Evolutionary conservation across 345 rosid genomes (phyloP).

Genomic region (Litchi chinensis): DNA sequence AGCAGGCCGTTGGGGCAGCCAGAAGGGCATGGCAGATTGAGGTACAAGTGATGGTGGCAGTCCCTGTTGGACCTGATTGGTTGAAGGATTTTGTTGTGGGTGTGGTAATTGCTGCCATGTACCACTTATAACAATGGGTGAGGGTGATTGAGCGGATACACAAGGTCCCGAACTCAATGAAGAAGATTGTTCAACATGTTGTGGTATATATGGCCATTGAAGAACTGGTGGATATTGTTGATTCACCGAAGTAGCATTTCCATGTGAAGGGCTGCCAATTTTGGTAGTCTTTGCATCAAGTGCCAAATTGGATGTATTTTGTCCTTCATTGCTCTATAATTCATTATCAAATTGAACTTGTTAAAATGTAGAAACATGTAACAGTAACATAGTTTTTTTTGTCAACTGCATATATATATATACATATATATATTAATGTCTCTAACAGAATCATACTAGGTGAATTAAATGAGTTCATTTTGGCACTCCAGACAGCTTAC

Average conservation of each 20-base stretch:
- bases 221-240: constrained; percentile 30
- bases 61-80: constrained; percentile 23
- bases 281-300: constrained; percentile 21
- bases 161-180: constrained; percentile 24
- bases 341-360: constrained; percentile 16
- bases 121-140: constrained; percentile 1
- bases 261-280: constrained; percentile 25
- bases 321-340: constrained; percentile 31
- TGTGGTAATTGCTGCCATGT: constrained; percentile 25
- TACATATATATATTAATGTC: neutral
- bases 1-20: constrained; percentile 32
- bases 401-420: no score
- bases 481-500: neutral
- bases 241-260: constrained; percentile 14
- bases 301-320: constrained; percentile 15
- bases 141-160: constrained; percentile 23
- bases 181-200: constrained; percentile 27
- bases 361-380: constrained; percentile 1
- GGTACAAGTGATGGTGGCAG: constrained; percentile 13
- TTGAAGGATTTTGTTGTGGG: constrained; percentile 16
- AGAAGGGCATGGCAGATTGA: constrained; percentile 29
- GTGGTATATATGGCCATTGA: constrained; percentile 30
- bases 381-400: neutral
- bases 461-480: neutral
- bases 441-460: neutral